Percentiles rank a stretch among this genome's conserved stretches.
Conservation (phyloP, 257 asterid species). For the Nicotiana tomentosiformis region DNA sequence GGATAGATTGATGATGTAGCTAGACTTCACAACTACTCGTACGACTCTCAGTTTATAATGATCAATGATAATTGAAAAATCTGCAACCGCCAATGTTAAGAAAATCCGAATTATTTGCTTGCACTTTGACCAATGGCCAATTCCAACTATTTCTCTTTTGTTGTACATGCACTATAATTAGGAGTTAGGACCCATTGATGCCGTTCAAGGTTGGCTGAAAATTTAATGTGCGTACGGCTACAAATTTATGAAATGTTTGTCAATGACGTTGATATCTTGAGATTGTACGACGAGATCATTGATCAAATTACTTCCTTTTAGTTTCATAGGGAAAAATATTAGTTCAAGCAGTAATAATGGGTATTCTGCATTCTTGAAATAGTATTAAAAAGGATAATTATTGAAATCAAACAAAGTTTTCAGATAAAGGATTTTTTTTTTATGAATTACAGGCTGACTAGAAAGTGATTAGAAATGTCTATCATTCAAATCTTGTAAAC, state of each 20-base stretch:
- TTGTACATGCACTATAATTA: not conserved
- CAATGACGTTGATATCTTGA: not conserved
- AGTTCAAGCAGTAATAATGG: too few species aligned
- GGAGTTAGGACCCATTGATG: not conserved
- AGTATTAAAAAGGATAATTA: too few species aligned
- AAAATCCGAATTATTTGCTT: not conserved
- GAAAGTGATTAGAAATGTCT: too few species aligned
- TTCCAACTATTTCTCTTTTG: not conserved
- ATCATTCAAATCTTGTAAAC: not conserved
- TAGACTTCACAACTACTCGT: not conserved
- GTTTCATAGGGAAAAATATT: not conserved
- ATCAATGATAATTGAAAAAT: not conserved
- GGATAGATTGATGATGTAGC: not conserved
- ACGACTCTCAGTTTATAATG: not conserved
- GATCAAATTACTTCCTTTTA: not conserved
- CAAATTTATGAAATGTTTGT: not conserved
- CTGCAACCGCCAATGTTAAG: not conserved
- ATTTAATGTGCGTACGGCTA: not conserved
- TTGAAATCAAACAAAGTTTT: too few species aligned
- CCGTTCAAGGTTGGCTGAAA: not conserved
- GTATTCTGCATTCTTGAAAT: too few species aligned
- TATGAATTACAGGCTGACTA: too few species aligned
- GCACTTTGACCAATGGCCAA: not conserved
- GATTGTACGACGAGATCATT: not conserved
- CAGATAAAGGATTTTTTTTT: too few species aligned